Base-by-base conservation (phyloP, 768 basidiomycete species). In the Pleurotus sapidus region DNA sequence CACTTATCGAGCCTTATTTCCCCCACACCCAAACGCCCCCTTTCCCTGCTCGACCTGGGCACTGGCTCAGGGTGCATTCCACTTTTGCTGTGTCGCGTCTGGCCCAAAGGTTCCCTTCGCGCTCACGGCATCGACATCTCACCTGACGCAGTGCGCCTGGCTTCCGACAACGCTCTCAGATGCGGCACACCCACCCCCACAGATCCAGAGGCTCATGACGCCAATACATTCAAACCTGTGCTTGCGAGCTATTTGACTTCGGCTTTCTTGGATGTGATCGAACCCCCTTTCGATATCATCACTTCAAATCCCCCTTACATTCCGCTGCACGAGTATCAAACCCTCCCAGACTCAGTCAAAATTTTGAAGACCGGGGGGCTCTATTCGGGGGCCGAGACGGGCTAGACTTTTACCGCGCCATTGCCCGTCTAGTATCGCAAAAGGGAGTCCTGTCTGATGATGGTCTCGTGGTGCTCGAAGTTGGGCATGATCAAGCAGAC, bases 51-150 rank as follows among this genome's bases (percentile, higher is more conserved):
- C 30, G 96, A 99, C 73, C 83, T 98, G 46, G 94, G 95, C 69
- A 96, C 95, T 4, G 96, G 96, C 46, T 84, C 93, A 0, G 96
- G 91, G 12, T 95, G 94, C 68, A 95, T 98, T 50, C 90, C 94
- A 1, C 81, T 97, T 42, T 77, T 93, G n/a, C 76, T 98, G 15
- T 86, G 86, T 64, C 79, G 86, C 61, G 71, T 84, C 47, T 83
- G 84, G 72, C 82, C 84, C 14, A 70, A 75, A 46, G 84, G 82
- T 49, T 79, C 74, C 60, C 62, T 84, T 46, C 73, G 69, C 7
- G 83, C 88, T 1, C 72, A 79, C 59, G 91, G 83, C 20, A 74
- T 95, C 42, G 93, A 94, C 70, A 79, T 87, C 46, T 85, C 86
- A 47, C 66, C 74, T 24, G 73, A 80, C 27, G 93, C 93, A 3